A percentile compares a stretch with the other conserved stretches of the same genome.
Conservation (phyloP, 371 early-diverging fungal genomes). For the Syncephalastrum racemosum region DNA sequence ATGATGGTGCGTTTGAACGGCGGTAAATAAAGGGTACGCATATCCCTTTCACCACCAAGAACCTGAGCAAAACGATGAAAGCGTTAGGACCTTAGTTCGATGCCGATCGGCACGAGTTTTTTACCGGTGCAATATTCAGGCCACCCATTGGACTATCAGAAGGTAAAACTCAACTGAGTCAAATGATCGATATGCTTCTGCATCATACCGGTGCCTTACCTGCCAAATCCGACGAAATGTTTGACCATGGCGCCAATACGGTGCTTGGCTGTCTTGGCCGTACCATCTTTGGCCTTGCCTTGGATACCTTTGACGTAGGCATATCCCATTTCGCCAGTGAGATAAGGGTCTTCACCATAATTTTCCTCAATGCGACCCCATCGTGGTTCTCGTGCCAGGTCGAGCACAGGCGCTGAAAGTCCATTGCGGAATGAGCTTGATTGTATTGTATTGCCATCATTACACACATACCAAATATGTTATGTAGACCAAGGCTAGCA, state of each 20-base stretch:
- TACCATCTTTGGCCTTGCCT: conserved; percentile 6
- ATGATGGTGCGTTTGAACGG: conserved; percentile 22
- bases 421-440: not conserved
- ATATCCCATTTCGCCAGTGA: conserved; percentile 23
- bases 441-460: not conserved
- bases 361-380: conserved; percentile 25
- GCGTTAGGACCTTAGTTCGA: not conserved
- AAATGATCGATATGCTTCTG: not conserved
- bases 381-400: conserved; percentile 20
- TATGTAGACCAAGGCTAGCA: conserved; percentile 15
- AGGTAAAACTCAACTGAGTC: not conserved
- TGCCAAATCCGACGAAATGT: conserved; percentile 20
- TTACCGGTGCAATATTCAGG: conserved; percentile 19
- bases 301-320: conserved; percentile 20
- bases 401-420: conserved; percentile 20
- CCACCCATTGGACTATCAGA: conserved; percentile 15
- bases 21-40: conserved; percentile 22
- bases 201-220: conserved; percentile 3
- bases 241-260: conserved; percentile 24
- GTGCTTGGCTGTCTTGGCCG: conserved; percentile 12
- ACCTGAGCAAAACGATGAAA: not conserved
- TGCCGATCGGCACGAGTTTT: not conserved
- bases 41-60: conserved; percentile 23
- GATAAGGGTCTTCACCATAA: conserved; percentile 22
- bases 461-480: conserved; percentile 16